Evolutionary conservation across 805 yeast species (phyloP), one percentile per base, ranked within the genome.

Genomic region (Candida dendrica): DNA sequence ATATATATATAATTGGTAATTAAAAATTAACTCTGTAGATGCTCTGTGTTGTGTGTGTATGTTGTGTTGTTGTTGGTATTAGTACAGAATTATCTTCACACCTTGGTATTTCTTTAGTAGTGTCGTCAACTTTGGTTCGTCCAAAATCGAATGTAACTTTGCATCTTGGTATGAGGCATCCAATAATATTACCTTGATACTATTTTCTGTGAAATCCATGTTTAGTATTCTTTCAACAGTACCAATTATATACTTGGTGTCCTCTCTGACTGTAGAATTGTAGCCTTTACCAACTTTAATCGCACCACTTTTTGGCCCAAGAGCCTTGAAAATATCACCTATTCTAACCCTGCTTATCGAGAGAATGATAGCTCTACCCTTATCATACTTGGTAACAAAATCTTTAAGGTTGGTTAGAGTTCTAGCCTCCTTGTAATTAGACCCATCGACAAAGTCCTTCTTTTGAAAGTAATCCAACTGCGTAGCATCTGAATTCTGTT

Each of bases 331-430:
- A 3, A 88, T 72, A 53, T 90, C 96, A 54, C 96, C 91, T 2
- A 88, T 93, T 50, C 97, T 72, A 19, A 88, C 66, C 10, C 95
- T 93, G 0, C 95, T 86, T 69, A 84, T 74, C 1, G 90, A 81
- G 61, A 48, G 78, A 58, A 62, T 72, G 65, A 66, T 51, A 1
- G 71, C 63, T n/a, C 62, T 52, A 24, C 72, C 63, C 49, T 59
- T 69, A 53, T 82, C 75, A 45, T 69, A 75, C 32, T 64, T 60
- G 32, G 66, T 65, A 27, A 87, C 62, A 55, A 79, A 89, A 18
- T 63, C 64, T 3, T 74, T 60, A 42, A 84, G 66, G 48, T 79
- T 77, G 2, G 71, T 78, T 45, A 85, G 60, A 31, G 56, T 70
- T 47, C 95, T 70, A 6, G 65, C 64, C 17, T 69, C 65, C 3